Base-by-base conservation (phyloP, 805 yeast genomes). In the Wickerhamiella australiensis region DNA sequence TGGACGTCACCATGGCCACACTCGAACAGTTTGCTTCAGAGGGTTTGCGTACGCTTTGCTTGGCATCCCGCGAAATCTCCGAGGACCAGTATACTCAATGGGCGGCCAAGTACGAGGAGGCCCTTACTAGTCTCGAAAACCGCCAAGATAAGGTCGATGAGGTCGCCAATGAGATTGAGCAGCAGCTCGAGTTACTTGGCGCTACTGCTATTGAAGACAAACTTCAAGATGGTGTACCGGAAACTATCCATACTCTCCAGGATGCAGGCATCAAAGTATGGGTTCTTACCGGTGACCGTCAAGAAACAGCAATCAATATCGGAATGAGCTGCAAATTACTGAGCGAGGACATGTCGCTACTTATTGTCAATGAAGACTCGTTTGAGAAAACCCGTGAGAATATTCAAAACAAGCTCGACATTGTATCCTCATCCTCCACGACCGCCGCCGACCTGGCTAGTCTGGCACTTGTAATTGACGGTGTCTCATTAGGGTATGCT, bases 181-280 rank as follows among this genome's bases (percentile, higher is more conserved):
- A 70, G 33, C 82, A 84, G 53, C 68, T 92, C 56, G 80, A 80
- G 53, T 67, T 92, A 36, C 68, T 92, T 15, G 99, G 99, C 36
- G 97, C 97, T 1, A 94, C 98, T 33, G 99, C 98, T 1, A 92
- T 92, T 62, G 99, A 92, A 64, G 99, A 92, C 64, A 90, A 92
- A 62, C 70, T 92, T 44, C 99, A 92, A 68, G 97, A 90, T 51
- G 98, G 96, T 37, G 99, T 92, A 18, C 97, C 99, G 1, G 98
- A 92, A 56, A 87, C 98, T 1, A 94, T 92, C 53, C 92, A 85
- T 56, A 84, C 94, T 5, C 73, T 92, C 50, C 98, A 94, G 63
- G 86, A 83, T 50, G 99, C 99, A 0, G 97, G 97, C 13, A 88
- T 94, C 56, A 90, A 87, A 64, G 78, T 92, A 15, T 92, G 99